Base-by-base conservation (phyloP, 331 rosid genomes). In the Acacia concinna region DNA sequence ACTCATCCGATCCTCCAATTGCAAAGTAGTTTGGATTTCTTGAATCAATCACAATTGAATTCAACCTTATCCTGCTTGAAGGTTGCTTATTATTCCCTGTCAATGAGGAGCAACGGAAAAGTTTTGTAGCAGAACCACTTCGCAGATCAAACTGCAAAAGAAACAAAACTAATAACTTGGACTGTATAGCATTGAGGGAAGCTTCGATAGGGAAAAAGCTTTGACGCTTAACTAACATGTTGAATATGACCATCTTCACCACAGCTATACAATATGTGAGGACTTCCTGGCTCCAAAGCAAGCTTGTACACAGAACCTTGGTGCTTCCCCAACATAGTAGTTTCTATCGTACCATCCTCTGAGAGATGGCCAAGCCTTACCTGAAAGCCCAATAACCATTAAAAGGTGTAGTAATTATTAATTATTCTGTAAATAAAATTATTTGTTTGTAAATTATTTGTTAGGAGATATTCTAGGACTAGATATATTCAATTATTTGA, bases 201-300 rank as follows among this genome's bases (percentile, higher is more conserved):
- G 76, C 78, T 46, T 84, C 83, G 79, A 54, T 59, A 68, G 52
- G 79, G 64, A 82, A 63, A 74, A 51, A n/a, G 86, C 40, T 41
- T 81, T 78, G 76, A 73, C 44, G 44, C 59, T 81, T 41, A 46
- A 82, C 91, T 84, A 81, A 90, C 94, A 83, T 88, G 91, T 78
- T 84, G 94, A 49, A 86, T 21, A 76, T 73, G 74, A 74, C 94
- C 91, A 77, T 90, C 94, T 88, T 83, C 90, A 21, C 91, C 90
- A 35, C 88, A 82, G 73, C 94, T 90, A 73, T 90, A 90, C 68
- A 90, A 27, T 73, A 84, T 77, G 78, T 86, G 73, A 43, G 92
- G 87, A 78, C 88, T 88, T 79, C 90, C 92, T 30, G 90, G 92
- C 92, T 90, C 94, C 79, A 88, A 41, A 25, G 90, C 91, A 79